Evolutionary conservation across 208 protist species (phyloP), one percentile per base, ranked within the genome.

Genomic region (Naegleria fowleri): DNA sequence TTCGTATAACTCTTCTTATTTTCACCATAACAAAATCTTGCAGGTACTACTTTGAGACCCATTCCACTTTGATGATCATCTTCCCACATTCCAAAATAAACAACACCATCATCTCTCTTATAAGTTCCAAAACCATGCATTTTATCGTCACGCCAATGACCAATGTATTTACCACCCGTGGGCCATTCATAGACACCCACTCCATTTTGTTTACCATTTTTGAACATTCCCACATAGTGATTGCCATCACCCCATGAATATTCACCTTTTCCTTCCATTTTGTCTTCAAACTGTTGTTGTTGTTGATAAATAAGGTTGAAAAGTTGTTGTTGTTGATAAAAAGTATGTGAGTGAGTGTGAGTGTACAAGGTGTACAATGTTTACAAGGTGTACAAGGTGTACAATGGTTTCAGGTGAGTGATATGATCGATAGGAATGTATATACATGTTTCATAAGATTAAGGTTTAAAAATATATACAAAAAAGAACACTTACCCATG

Each of bases 201-300:
- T 22, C 83, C 83, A 51, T 87, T 22, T 87, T 87, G 83, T 87
- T 87, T 87, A n/a, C 41, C 41, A 51, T 87, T 15, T 51, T 48
- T 51, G 33, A 87, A 87, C 16, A 33, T 29, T 1, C 83, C 83
- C 15, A 41, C 7, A 36, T 87, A 87, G 6, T 51, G 15, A 36
- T 87, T 22, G 19, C 83, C 83, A 87, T 87, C 83, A 36, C 83
- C 83, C 83, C 83, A 87, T n/a, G 29, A 87, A 87, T 87, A 87
- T 52, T 87, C 83, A n/a, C 83, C 83, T 51, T 87, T 41, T 7
- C 83, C 83, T 40, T 83, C 33, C 33, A 39, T 40, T 83, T 39
- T 40, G 13, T 39, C 33, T 48, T 48, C 43, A 7, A 48, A 48
- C 43, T 48, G 43, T n/a, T n/a, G n/a, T n/a, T 48, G 43, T 48